Evolutionary conservation across 2,329 filamentous ascomycete genomes (phyloP).

Genomic region (Apiospora sp.): DNA sequence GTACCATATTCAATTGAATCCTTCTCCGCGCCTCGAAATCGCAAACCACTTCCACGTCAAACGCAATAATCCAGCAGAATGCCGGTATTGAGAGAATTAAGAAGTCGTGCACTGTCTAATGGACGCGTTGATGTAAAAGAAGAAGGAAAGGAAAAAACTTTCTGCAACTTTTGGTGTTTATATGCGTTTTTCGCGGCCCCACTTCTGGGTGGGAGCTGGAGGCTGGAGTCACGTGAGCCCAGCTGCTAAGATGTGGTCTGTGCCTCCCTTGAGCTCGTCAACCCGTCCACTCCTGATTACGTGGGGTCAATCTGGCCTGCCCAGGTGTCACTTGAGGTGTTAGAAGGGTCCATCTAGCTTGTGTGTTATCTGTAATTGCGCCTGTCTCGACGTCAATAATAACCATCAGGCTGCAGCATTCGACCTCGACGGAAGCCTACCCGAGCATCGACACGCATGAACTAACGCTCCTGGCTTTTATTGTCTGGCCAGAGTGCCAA

Average conservation of each 20-base stretch:
- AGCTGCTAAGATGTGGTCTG: constrained; percentile 17
- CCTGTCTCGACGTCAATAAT: constrained; percentile 21
- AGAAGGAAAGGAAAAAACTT: constrained; percentile 45
- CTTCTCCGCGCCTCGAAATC: constrained; percentile 60
- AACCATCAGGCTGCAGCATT: constrained; percentile 25
- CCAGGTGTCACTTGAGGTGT: constrained; percentile 4
- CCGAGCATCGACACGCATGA: constrained; percentile 31
- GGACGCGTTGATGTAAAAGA: constrained; percentile 69
- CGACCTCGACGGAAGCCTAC: constrained; percentile 28
- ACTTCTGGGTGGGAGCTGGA: background rate
- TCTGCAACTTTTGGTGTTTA: constrained; percentile 10
- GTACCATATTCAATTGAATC: constrained; percentile 56
- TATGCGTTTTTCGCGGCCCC: background rate
- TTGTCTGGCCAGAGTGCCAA: constrained; percentile 42
- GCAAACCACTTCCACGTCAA: constrained; percentile 63
- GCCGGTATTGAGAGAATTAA: constrained; percentile 62
- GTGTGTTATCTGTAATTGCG: constrained; percentile 19
- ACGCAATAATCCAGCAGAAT: constrained; percentile 72
- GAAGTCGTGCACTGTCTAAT: constrained; percentile 85
- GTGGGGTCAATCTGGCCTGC: constrained; percentile 22
- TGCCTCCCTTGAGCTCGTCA: constrained; percentile 8
- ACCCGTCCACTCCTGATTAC: constrained; percentile 18
- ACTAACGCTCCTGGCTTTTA: constrained; percentile 28
- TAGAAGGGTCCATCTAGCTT: constrained; percentile 16
- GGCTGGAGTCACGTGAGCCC: background rate